Evolutionary conservation across 208 protist species (phyloP).

Genomic region (Leishmania lainsoni): DNA sequence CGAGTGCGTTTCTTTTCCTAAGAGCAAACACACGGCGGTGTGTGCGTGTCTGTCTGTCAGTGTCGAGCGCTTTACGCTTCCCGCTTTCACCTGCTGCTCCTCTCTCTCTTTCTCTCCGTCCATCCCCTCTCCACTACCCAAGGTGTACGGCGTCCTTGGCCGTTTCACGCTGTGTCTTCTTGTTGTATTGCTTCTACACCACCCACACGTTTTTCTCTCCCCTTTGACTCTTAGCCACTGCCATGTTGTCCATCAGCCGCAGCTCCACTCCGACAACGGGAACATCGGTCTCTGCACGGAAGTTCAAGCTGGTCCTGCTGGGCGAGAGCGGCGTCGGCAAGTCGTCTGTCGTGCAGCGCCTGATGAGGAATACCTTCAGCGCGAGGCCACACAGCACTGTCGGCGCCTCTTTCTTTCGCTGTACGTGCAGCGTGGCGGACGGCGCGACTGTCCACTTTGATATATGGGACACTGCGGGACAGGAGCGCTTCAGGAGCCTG

Average conservation of each 20-base stretch:
- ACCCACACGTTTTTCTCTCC: background rate
- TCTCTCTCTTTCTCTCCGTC: background rate
- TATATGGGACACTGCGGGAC: conserved; percentile 92
- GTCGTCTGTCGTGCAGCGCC: conserved; percentile 84
- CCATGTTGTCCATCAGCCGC: background rate
- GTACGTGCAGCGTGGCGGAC: conserved; percentile 64
- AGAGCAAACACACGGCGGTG: background rate
- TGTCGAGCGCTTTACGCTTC: no score
- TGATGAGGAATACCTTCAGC: conserved; percentile 80
- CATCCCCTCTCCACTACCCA: background rate
- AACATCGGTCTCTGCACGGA: conserved; percentile 25
- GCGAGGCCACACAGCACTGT: conserved; percentile 78
- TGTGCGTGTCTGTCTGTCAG: background rate
- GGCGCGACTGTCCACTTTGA: conserved; percentile 71
- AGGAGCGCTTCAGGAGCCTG: conserved; percentile 90
- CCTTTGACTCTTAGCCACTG: background rate
- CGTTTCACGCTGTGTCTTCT: background rate
- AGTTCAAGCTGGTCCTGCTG: conserved; percentile 89
- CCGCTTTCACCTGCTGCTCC: background rate
- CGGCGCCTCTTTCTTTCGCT: conserved; percentile 86
- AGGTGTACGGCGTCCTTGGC: background rate
- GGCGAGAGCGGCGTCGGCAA: conserved; percentile 92
- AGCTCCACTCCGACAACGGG: background rate
- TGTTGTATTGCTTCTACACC: background rate
- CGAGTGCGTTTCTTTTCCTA: background rate